Evolutionary conservation across 2,329 filamentous ascomycete species (phyloP).

Genomic region (Alternaria angustiovoidea): DNA sequence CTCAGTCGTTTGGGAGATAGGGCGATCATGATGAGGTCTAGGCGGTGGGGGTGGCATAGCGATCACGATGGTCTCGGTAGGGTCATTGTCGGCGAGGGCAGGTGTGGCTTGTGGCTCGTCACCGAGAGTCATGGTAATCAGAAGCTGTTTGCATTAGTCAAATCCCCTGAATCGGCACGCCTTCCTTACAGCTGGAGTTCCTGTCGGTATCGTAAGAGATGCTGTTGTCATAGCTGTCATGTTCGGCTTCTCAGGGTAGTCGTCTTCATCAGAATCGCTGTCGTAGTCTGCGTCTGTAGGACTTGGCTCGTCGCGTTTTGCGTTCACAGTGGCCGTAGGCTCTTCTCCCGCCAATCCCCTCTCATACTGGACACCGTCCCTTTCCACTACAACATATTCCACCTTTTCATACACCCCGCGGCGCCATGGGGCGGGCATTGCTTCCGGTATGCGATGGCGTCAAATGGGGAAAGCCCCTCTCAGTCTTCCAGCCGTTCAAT

Average conservation of each 20-base stretch:
- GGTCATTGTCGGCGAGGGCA: slow-evolving; percentile 33
- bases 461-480: slow-evolving; percentile 38
- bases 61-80: slow-evolving; percentile 38
- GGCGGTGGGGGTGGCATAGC: slow-evolving; percentile 24
- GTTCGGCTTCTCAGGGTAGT: slow-evolving; percentile 7
- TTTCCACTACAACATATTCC: slow-evolving; percentile 43
- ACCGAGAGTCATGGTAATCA: slow-evolving; percentile 33
- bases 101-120: slow-evolving; percentile 21
- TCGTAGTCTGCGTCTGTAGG: slow-evolving; percentile 16
- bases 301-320: slow-evolving; percentile 22
- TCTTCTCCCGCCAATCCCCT: slow-evolving; percentile 19
- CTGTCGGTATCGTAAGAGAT: slow-evolving; percentile 14
- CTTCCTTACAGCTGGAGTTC: slow-evolving; percentile 32
- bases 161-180: neutral
- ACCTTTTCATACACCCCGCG: slow-evolving; percentile 31
- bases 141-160: slow-evolving; percentile 34
- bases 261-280: slow-evolving; percentile 26
- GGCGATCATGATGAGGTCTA: slow-evolving; percentile 24
- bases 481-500: slow-evolving; percentile 46
- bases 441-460: slow-evolving; percentile 30
- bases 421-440: slow-evolving; percentile 42
- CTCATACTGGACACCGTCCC: slow-evolving; percentile 24
- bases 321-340: slow-evolving; percentile 30
- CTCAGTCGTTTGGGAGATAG: slow-evolving; percentile 48
- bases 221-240: neutral